Evolutionary conservation across 2,329 filamentous ascomycete genomes (phyloP).

Genomic region (Pestalotiopsis sp.): DNA sequence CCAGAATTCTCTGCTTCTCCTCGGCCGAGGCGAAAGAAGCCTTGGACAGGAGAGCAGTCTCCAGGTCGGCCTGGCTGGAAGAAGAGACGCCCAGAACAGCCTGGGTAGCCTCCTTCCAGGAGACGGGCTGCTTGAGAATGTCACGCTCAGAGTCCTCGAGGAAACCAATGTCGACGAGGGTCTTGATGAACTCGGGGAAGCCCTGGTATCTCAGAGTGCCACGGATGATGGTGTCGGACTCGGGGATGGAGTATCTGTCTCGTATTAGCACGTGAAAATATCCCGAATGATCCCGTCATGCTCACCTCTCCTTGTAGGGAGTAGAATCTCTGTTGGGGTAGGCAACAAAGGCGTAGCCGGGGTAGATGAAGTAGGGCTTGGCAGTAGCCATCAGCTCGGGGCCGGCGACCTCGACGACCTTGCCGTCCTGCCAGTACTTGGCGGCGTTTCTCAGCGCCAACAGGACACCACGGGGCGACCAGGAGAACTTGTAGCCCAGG

Average conservation of each 20-base stretch:
- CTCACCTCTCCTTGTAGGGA: slow-evolving; percentile 72
- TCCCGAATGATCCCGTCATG: background rate
- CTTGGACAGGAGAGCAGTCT: slow-evolving; percentile 74
- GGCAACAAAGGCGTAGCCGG: slow-evolving; percentile 83
- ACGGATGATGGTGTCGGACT: slow-evolving; percentile 82
- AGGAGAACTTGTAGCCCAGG: slow-evolving; percentile 90
- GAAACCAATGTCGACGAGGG: slow-evolving; percentile 89
- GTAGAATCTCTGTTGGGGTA: slow-evolving; percentile 96
- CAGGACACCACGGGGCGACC: slow-evolving; percentile 79
- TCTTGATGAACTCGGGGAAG: slow-evolving; percentile 87
- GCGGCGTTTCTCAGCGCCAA: slow-evolving; percentile 83
- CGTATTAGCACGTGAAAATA: background rate
- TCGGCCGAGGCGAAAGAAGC: slow-evolving; percentile 70
- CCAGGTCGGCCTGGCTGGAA: slow-evolving; percentile 67
- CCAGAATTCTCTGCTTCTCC: slow-evolving; percentile 70
- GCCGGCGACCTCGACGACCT: slow-evolving; percentile 64
- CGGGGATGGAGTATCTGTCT: slow-evolving; percentile 76
- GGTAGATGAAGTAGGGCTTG: slow-evolving; percentile 89
- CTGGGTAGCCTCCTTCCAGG: slow-evolving; percentile 85
- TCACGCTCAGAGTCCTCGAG: slow-evolving; percentile 69
- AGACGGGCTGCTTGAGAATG: slow-evolving; percentile 65
- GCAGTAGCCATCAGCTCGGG: slow-evolving; percentile 81
- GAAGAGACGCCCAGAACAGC: slow-evolving; percentile 73
- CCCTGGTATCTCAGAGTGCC: slow-evolving; percentile 85
- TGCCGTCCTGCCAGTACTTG: slow-evolving; percentile 78